phyloP scores from a whole-genome alignment of 2,329 filamentous ascomycete genomes.

The Fusarium circinatum region DNA sequence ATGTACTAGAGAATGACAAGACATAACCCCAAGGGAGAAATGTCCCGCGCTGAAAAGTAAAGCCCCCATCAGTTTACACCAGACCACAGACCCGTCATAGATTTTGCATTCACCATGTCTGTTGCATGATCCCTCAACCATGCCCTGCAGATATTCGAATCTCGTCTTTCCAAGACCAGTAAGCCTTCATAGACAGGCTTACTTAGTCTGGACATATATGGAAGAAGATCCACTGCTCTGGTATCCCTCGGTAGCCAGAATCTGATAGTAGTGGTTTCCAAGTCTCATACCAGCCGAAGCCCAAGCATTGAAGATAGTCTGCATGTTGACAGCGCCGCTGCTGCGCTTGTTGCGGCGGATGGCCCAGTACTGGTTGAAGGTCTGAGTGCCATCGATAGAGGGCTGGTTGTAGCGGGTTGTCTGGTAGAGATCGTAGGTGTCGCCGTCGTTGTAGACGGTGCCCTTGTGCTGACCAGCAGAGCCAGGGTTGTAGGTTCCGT shows the following conservation, averaged over 20 bases:
- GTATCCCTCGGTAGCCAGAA: slow-evolving; percentile 16
- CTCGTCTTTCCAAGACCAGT: fast-evolving
- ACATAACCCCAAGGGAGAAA: background rate
- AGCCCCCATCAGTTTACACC: background rate
- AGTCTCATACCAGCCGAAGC: slow-evolving; percentile 1
- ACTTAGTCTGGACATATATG: slow-evolving; percentile 15
- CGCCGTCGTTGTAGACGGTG: slow-evolving; percentile 15
- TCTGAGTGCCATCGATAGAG: background rate
- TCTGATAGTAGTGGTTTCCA: slow-evolving; percentile 21
- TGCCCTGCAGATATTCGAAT: fast-evolving
- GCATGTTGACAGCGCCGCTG: slow-evolving; percentile 15
- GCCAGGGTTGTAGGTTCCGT: background rate
- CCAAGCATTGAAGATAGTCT: slow-evolving; percentile 19
- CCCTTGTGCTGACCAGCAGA: slow-evolving; percentile 1
- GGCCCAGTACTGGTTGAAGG: slow-evolving; percentile 25
- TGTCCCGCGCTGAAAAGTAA: background rate
- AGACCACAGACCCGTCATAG: fast-evolving
- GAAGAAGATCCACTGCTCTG: slow-evolving; percentile 18
- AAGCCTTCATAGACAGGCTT: background rate
- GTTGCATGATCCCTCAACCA: fast-evolving
- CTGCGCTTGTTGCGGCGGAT: slow-evolving; percentile 17
- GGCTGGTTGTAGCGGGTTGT: slow-evolving; percentile 1
- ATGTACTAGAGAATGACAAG: background rate
- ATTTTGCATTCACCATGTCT: background rate
- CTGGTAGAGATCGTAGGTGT: slow-evolving; percentile 11